phyloP scores from a whole-genome alignment of 1,139 yeast genomes.

The Taiozyma sp. region DNA sequence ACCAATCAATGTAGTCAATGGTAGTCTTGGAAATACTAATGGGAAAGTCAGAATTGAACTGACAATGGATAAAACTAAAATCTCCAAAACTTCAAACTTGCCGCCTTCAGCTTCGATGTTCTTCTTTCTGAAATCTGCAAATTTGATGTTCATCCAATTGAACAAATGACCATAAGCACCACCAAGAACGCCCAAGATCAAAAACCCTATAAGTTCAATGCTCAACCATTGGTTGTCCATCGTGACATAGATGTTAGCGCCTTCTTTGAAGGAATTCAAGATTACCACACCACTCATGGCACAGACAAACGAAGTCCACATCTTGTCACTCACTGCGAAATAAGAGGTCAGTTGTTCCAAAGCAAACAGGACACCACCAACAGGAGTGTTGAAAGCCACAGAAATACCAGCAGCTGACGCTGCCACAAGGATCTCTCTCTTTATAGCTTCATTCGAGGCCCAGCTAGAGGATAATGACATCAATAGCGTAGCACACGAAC shows the following conservation, averaged over 20 bases:
- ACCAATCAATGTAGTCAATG: conserved; percentile 51
- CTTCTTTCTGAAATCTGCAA: conserved; percentile 33
- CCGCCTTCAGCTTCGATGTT: conserved; percentile 17
- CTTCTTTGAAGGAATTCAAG: conserved; percentile 55
- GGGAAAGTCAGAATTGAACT: conserved; percentile 58
- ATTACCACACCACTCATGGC: conserved; percentile 72
- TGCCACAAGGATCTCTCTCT: conserved; percentile 47
- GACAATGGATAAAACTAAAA: conserved; percentile 40
- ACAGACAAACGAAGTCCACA: conserved; percentile 82
- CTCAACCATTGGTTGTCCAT: conserved; percentile 73
- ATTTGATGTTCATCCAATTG: conserved; percentile 42
- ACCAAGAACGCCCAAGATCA: conserved; percentile 61
- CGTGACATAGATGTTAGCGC: conserved; percentile 56
- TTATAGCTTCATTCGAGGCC: conserved; percentile 44
- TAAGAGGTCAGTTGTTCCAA: conserved; percentile 68
- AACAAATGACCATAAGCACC: conserved; percentile 62
- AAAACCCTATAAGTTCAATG: conserved; percentile 65
- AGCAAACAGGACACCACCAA: conserved; percentile 89
- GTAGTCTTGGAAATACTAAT: conserved; percentile 47
- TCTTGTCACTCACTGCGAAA: conserved; percentile 55
- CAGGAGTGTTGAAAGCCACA: conserved; percentile 91
- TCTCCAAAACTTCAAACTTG: conserved; percentile 36
- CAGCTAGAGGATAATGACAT: conserved; percentile 32
- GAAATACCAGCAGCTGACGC: conserved; percentile 94
- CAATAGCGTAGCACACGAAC: conserved; percentile 52